Percentiles rank a stretch among this genome's conserved stretches.
These are phyloP conservation scores for Ophiostoma australiae DNA, from an alignment of 2,329 filamentous ascomycete genomes.

Conservation along the genomic window DNA sequence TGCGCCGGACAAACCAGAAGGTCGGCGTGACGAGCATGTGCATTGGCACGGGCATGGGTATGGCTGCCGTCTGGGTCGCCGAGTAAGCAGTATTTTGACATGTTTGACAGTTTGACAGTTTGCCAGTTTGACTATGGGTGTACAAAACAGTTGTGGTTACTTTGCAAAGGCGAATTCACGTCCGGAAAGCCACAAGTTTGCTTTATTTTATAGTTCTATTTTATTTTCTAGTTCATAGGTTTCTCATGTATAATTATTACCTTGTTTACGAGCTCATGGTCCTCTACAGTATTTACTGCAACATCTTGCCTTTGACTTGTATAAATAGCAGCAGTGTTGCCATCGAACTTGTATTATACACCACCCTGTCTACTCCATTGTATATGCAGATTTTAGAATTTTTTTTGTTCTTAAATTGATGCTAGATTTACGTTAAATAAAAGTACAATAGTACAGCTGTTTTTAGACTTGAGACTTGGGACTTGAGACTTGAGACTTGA, in stretches of 20 bases:
- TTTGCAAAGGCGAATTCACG: neutral
- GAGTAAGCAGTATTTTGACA: conserved; percentile 52
- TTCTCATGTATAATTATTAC: conserved; percentile 3
- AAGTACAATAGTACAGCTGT: conserved; percentile 3
- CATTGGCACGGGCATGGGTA: conserved; percentile 93
- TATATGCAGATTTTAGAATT: neutral
- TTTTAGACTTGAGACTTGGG: neutral
- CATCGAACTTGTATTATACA: too few species aligned
- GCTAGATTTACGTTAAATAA: neutral
- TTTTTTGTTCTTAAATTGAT: neutral
- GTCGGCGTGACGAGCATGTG: conserved; percentile 95
- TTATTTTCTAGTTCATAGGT: neutral
- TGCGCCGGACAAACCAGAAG: conserved; percentile 77
- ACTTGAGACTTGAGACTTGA: too few species aligned
- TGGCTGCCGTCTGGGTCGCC: conserved; percentile 93
- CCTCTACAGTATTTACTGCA: neutral
- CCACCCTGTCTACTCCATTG: neutral
- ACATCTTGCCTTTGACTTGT: neutral
- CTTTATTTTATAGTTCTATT: neutral
- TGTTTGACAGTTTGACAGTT: neutral
- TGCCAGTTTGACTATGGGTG: neutral
- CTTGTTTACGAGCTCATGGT: neutral
- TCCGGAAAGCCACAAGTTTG: neutral
- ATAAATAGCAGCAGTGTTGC: too few species aligned
- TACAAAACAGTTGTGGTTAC: neutral